phyloP scores from a whole-genome alignment of 2,329 filamentous ascomycete genomes.

The Fusarium subtropicale region DNA sequence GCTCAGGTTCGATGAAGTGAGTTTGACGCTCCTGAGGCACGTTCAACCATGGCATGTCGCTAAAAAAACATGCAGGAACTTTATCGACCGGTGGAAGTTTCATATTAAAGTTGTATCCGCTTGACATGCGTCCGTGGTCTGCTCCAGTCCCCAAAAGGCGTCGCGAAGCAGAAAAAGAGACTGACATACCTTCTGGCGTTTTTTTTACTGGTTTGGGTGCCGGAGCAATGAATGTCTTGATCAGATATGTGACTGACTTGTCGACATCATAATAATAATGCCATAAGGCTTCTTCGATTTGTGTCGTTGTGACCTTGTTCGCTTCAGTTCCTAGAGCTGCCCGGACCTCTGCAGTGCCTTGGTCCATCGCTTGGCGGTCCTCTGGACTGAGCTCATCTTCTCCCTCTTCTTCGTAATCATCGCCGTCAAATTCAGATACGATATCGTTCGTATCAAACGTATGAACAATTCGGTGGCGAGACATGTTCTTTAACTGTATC shows the following conservation, averaged over 20 bases:
- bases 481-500: constrained; percentile 34
- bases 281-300: constrained; percentile 93
- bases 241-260: constrained; percentile 84
- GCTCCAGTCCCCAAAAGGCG: constrained; percentile 49
- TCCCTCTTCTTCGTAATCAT: constrained; percentile 59
- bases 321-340: constrained; percentile 71
- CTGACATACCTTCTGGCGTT: constrained; percentile 57
- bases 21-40: constrained; percentile 74
- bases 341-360: constrained; percentile 75
- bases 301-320: constrained; percentile 66
- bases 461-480: constrained; percentile 46
- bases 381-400: constrained; percentile 62
- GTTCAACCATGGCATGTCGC: constrained; percentile 86
- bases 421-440: constrained; percentile 62
- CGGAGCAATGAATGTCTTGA: constrained; percentile 69
- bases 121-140: constrained; percentile 44
- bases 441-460: constrained; percentile 62
- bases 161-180: constrained; percentile 50
- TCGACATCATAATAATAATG: constrained; percentile 95
- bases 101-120: constrained; percentile 24
- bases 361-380: constrained; percentile 65
- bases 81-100: constrained; percentile 35
- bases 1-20: constrained; percentile 69
- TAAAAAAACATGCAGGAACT: constrained; percentile 72
- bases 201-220: constrained; percentile 59